Conservation (phyloP, 108 stramenopile genomes). For the Nitzschia sp. region DNA sequence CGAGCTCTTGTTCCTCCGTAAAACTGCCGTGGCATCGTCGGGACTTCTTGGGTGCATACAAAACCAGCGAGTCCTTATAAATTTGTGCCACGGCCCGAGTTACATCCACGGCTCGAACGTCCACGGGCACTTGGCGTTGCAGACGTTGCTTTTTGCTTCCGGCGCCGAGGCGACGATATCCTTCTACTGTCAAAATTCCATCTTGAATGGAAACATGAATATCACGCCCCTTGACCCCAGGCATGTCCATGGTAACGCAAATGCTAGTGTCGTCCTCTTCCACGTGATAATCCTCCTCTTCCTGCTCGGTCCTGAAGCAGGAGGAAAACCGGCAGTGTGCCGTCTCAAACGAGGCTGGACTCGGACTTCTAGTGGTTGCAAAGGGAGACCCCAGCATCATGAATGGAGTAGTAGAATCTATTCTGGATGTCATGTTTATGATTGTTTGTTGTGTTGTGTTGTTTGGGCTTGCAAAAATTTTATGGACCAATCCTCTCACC, state of each 20-base stretch:
- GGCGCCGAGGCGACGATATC: slow-evolving; percentile 1
- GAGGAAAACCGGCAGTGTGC: background rate
- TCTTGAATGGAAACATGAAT: slow-evolving; percentile 4
- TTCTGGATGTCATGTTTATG: too few relatives aligned
- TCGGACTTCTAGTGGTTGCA: too few relatives aligned
- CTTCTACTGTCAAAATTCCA: slow-evolving; percentile 12
- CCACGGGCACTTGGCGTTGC: background rate
- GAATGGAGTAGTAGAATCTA: too few relatives aligned
- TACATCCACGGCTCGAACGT: slow-evolving; percentile 13
- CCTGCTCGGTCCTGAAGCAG: background rate
- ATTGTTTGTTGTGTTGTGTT: too few relatives aligned
- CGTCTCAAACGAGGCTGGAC: too few relatives aligned
- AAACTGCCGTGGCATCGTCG: background rate
- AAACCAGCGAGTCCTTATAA: slow-evolving; percentile 17
- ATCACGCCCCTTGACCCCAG: slow-evolving; percentile 11
- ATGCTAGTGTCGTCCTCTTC: slow-evolving; percentile 31
- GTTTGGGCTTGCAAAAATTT: too few relatives aligned
- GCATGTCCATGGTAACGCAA: slow-evolving; percentile 25
- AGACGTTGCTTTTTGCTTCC: slow-evolving; percentile 22
- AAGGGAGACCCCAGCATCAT: too few relatives aligned
- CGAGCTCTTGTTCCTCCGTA: background rate
- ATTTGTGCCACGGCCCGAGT: slow-evolving; percentile 25
- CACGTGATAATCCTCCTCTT: background rate
- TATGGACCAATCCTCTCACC: too few relatives aligned
- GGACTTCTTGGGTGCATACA: slow-evolving; percentile 31